These are phyloP conservation scores for Penicillium cinerascens DNA, from an alignment of 495 filamentous ascomycete genomes.

Conservation along the genomic window DNA sequence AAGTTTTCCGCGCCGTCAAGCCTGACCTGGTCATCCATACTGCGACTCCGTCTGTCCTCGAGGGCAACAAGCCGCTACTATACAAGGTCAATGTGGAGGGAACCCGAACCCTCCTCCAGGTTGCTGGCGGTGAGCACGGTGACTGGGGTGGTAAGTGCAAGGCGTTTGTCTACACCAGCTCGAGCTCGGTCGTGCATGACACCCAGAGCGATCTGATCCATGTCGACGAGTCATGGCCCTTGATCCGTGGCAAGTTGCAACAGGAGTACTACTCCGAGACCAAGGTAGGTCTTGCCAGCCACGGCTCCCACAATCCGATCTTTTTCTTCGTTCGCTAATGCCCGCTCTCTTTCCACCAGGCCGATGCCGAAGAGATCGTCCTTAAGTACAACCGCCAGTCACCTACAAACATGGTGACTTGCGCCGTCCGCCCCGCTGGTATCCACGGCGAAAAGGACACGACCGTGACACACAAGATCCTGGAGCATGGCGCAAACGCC, in stretches of 20 bases:
- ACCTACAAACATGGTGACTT: slow-evolving; percentile 64
- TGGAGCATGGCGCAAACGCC: slow-evolving; percentile 39
- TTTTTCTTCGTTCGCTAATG: slow-evolving; percentile 1
- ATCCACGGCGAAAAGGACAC: slow-evolving; percentile 92
- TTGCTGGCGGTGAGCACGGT: slow-evolving; percentile 58
- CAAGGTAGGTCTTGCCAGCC: slow-evolving; percentile 51
- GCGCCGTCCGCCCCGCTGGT: slow-evolving; percentile 78
- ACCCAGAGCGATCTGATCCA: slow-evolving; percentile 77
- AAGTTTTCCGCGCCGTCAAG: slow-evolving; percentile 63
- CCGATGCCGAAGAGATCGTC: slow-evolving; percentile 80
- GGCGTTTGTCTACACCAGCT: slow-evolving; percentile 93
- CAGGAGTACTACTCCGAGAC: slow-evolving; percentile 90
- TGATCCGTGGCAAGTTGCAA: slow-evolving; percentile 65
- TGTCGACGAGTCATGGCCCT: slow-evolving; percentile 83
- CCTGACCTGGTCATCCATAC: slow-evolving; percentile 95
- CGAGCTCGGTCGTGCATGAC: slow-evolving; percentile 82
- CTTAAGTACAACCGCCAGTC: slow-evolving; percentile 76
- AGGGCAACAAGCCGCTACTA: slow-evolving; percentile 41
- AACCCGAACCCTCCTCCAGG: slow-evolving; percentile 73
- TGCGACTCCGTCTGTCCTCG: slow-evolving; percentile 66
- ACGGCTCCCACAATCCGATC: not conserved
- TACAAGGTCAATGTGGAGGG: slow-evolving; percentile 89
- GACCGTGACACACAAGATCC: slow-evolving; percentile 57
- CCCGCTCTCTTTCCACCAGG: slow-evolving; percentile 50
- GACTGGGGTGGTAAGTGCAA: slow-evolving; percentile 66